phyloP scores from a whole-genome alignment of 2,329 filamentous ascomycete genomes.

The Arthrobotrys entomopaga region DNA sequence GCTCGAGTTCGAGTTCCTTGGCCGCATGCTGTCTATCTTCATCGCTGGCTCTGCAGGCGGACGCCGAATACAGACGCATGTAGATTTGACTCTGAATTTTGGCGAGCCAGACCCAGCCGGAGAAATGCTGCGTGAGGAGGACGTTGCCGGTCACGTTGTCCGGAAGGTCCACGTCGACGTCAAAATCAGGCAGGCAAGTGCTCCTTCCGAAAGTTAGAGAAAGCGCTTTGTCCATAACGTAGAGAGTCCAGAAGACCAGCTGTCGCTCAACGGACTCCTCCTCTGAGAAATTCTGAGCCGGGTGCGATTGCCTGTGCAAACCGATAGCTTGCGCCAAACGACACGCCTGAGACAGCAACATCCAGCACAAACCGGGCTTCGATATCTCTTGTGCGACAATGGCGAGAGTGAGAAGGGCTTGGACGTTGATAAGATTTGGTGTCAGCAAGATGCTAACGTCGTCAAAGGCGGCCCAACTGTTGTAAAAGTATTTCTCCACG shows the following conservation, averaged over 20 bases:
- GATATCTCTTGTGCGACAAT: constrained; percentile 72
- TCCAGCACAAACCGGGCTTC: constrained; percentile 72
- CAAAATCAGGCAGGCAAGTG: constrained; percentile 70
- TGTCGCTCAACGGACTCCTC: constrained; percentile 58
- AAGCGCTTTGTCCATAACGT: constrained; percentile 70
- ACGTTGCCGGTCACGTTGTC: constrained; percentile 62
- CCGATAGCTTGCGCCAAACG: constrained; percentile 72
- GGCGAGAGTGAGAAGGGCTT: constrained; percentile 70
- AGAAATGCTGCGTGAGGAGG: constrained; percentile 65
- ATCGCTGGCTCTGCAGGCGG: constrained; percentile 63
- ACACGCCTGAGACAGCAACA: constrained; percentile 70
- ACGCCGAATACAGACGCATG: constrained; percentile 67
- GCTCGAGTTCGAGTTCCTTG: constrained; percentile 58
- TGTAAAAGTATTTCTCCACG: constrained; percentile 57
- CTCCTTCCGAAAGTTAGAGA: constrained; percentile 71
- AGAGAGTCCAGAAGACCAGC: constrained; percentile 70
- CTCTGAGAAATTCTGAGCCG: constrained; percentile 60
- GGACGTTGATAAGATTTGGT: constrained; percentile 68
- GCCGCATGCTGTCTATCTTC: constrained; percentile 62
- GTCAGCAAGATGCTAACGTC: constrained; percentile 70
- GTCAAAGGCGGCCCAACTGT: constrained; percentile 61
- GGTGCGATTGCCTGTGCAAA: constrained; percentile 67
- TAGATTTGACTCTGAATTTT: constrained; percentile 71
- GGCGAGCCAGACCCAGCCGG: constrained; percentile 69
- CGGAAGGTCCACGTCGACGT: constrained; percentile 67